Conservation (phyloP, 140 eudicot genomes). For the Stevia rebaudiana region DNA sequence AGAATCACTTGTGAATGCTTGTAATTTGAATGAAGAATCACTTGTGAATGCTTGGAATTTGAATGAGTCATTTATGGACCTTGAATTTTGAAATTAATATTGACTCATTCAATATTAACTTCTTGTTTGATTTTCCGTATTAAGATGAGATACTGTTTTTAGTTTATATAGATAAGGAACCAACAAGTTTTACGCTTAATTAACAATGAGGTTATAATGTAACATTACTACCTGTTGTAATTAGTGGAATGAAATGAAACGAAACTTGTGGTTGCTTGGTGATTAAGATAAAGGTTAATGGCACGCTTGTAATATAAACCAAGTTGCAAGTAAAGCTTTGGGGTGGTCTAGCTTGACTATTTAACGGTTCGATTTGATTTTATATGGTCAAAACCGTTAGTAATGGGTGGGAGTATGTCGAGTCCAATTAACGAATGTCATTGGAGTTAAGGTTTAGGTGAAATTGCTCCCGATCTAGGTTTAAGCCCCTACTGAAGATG, state of each 20-base stretch:
- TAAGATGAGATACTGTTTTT: neutral
- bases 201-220: neutral
- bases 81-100: neutral
- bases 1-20: neutral
- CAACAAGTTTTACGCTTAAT: neutral
- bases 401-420: too few species aligned
- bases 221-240: neutral
- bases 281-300: neutral
- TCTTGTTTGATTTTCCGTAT: neutral
- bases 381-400: too few species aligned
- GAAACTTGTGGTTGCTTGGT: neutral
- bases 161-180: neutral
- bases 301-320: neutral
- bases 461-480: too few species aligned
- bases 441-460: too few species aligned
- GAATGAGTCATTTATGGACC: slow-evolving; percentile 18
- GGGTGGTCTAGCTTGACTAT: too few species aligned
- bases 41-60: slow-evolving; percentile 3
- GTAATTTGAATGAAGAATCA: slow-evolving; percentile 7
- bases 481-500: too few species aligned
- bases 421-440: too few species aligned
- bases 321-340: too few species aligned
- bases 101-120: too few species aligned
- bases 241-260: neutral
- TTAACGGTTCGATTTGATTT: too few species aligned